Base-by-base conservation (phyloP, 2,329 filamentous ascomycete genomes). In the Aspergillus novofumigatus region DNA sequence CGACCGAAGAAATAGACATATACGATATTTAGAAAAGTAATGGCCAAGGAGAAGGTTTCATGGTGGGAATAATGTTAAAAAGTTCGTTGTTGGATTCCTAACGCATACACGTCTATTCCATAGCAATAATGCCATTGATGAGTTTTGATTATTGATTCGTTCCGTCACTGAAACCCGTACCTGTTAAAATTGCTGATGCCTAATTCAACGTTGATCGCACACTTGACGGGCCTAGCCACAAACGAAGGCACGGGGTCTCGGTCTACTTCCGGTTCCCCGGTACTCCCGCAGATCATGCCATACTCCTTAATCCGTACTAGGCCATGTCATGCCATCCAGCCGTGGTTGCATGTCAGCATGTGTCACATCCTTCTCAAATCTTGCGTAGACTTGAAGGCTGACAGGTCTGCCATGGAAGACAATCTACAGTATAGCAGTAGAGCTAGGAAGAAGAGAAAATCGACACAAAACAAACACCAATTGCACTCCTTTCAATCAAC, bases 401-500 rank as follows among this genome's bases (percentile, higher is more conserved):
- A 38, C 32, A n/a, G 8, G 32, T 38, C 29, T 14, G 29, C 4
- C 32, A 17, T 17, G 32, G 14, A 38, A 38, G 32, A 38, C 32
- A 38, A 17, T 7, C 32, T 38, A 38, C 32, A 38, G 32, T 17
- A 17, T 17, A 17, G 5, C 14, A 35, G 14, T 17, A 14, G 32
- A 6, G 32, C 32, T 1, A 38, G 14, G 14, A 17, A 17, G 32
- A 17, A 38, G 32, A n/a, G 14, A 38, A 32, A 17, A 17, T 17
- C 14, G 32, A 38, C 14, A 56, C 55, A 60, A 63, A 59, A 60
- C 49, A 59, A 62, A 58, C 51, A 62, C 59, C 60, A 23, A 42
- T 10, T 20, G 26, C 56, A 56, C 59, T 49, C 50, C 65, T 65
- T 65, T 63, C 63, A 64, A 66, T 60, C 65, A 61, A 65, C 63